Base-by-base conservation (phyloP, 257 asterid genomes). In the Oldenlandia corymbosa region DNA sequence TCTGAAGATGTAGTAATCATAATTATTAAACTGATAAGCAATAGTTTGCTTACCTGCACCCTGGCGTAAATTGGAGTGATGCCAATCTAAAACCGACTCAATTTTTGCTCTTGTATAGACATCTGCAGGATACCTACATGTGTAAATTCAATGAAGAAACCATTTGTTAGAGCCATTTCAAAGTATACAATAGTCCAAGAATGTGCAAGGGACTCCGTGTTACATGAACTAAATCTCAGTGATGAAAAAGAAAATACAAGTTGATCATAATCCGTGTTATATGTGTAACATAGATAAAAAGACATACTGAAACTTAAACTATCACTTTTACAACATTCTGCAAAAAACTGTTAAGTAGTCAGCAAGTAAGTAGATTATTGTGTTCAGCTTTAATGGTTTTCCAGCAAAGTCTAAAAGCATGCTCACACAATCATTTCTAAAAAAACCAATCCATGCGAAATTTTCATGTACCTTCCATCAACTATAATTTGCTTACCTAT, bases 61-160 rank as follows among this genome's bases (percentile, higher is more conserved):
- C 27, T 21, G 68, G 36, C 95, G 96, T 72, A 86, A 77, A 78
- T 91, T 85, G 12, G 86, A 76, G 82, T 85, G 97, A 68, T 92
- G 93, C 97, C 96, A 89, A 77, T 92, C 95, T 61, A 89, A 72
- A 68, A 85, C 91, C 0, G 97, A 82, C 76, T 89, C 83, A 64
- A 89, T 73, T 78, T 82, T 89, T 4, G 95, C 91, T 76, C 97
- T 76, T 70, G 53, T 80, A 75, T 70, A 81, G 32, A 81, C 39
- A 68, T 90, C 99, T 23, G 87, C 79, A 24, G 99, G 99, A 76
- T 90, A 93, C 99, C 99, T 93, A 51, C 46, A 61, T 73, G 0
- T 62, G 60, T 43, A 49, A 64, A 51, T 14, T n/a, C 32, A 17
- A 21, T 67, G 62, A 39, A 24, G 18, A 12, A 17, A 24, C 32